A percentile compares a stretch with the other conserved stretches of the same genome.
phyloP scores from a whole-genome alignment of 352 stramenopile genomes.

The Phytophthora vignae region DNA sequence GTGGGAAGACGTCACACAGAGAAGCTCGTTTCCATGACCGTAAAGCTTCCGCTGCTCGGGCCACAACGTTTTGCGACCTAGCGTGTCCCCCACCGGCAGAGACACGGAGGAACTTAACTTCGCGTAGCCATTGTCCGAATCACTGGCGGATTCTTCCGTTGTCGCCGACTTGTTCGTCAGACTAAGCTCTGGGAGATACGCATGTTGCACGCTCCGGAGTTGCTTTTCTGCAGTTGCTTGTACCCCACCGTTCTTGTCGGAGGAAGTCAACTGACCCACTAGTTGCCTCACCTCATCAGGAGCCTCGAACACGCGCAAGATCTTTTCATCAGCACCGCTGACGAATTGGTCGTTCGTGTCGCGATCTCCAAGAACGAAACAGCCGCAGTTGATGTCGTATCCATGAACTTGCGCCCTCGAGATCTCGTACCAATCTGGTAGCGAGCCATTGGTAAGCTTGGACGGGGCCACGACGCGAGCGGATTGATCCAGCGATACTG shows the following conservation, averaged over 20 bases:
- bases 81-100: slow-evolving; percentile 68
- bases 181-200: slow-evolving; percentile 80
- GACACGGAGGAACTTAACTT: slow-evolving; percentile 23
- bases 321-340: slow-evolving; percentile 85
- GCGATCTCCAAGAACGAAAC: slow-evolving; percentile 44
- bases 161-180: slow-evolving; percentile 71
- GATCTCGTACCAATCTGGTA: slow-evolving; percentile 61
- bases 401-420: slow-evolving; percentile 83
- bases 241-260: background rate
- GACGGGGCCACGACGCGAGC: slow-evolving; percentile 59
- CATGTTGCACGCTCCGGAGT: slow-evolving; percentile 45
- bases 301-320: slow-evolving; percentile 81
- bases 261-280: slow-evolving; percentile 30
- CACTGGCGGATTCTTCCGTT: slow-evolving; percentile 1
- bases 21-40: slow-evolving; percentile 81
- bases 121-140: slow-evolving; percentile 35
- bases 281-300: slow-evolving; percentile 56
- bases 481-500: slow-evolving; percentile 81
- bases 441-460: background rate
- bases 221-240: slow-evolving; percentile 1
- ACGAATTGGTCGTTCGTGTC: slow-evolving; percentile 62
- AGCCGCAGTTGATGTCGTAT: slow-evolving; percentile 83
- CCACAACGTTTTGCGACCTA: slow-evolving; percentile 77
- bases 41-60: slow-evolving; percentile 82
- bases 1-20: slow-evolving; percentile 70